Evolutionary conservation across 2,329 filamentous ascomycete species (phyloP), one percentile per base, ranked within the genome.

Genomic region (Ceratocystis lukuohia): DNA sequence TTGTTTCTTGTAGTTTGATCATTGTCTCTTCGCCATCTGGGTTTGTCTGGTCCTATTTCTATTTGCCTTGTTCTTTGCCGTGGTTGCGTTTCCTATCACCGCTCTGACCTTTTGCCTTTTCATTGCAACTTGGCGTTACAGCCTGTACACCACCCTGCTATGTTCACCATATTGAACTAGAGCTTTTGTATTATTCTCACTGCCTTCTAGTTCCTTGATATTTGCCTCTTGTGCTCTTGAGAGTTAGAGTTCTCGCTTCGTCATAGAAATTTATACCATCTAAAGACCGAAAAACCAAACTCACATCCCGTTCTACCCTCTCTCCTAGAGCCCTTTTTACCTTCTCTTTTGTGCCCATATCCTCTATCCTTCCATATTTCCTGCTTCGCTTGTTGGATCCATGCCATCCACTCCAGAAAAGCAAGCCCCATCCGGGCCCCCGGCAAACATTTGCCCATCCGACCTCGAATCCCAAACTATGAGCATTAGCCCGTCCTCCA

Each of bases 391-490:
- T 41, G 37, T 41, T 41, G 37, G 10, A 15, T 41, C 22, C 22
- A 57, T 57, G 53, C 12, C 25, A 50, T 10, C 53, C 33, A 22
- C 10, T 10, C 17, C 59, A 50, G 57, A 46, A 61, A 63, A 41
- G 20, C 25, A 56, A 50, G 57, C 10, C 30, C 33, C n/a, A n/a
- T 22, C 53, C 22, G 56, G 30, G 37, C 65, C 50, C 12, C 48
- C 33, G 50, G 41, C 45, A 53, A 61, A 17, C 25, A 57, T 5
- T 28, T 57, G 10, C 53, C 12, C 20, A 33, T 8, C 53, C 15
- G 53, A 57, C 22, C 28, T 61, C 8, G 62, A 65, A 45, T 62
- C 53, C 20, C 61, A 67, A 65, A 15, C 30, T n/a, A 61, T 5
- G 10, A 33, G 30, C 50, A 22, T 50, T 3, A 44, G 28, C 10